Evolutionary conservation across 305 asterid species (phyloP).

Genomic region (Fraxinus baroniana): DNA sequence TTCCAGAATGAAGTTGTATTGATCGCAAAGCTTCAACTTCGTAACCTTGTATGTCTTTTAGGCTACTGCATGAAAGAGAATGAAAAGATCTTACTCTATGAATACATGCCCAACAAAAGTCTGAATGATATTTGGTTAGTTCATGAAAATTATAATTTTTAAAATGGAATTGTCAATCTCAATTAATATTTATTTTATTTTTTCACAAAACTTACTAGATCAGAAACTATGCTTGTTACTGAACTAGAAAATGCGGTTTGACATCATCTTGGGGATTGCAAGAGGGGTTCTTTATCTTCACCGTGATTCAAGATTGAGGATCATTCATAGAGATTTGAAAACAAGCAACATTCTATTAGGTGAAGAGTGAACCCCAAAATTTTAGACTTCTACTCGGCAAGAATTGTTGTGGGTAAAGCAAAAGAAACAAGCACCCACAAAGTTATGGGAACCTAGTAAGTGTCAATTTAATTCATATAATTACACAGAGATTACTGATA

Average conservation of each 20-base stretch:
- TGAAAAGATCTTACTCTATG: background rate
- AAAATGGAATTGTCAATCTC: background rate
- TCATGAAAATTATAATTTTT: constrained; percentile 32
- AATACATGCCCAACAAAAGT: background rate
- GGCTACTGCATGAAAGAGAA: too few relatives aligned
- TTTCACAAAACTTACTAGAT: background rate
- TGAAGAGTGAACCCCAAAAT: constrained; percentile 57
- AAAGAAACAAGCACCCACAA: background rate
- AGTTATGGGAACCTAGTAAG: background rate
- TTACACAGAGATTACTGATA: background rate
- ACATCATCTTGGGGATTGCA: constrained; percentile 64
- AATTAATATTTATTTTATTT: too few relatives aligned
- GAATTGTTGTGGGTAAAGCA: constrained; percentile 34
- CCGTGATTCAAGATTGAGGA: constrained; percentile 59
- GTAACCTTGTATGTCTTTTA: too few relatives aligned
- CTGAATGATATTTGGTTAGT: constrained; percentile 37
- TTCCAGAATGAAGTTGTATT: too few relatives aligned
- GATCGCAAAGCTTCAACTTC: too few relatives aligned
- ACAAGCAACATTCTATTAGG: constrained; percentile 66
- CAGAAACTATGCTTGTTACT: constrained; percentile 19
- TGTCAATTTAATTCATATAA: background rate
- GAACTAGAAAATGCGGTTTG: constrained; percentile 57
- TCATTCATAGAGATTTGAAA: constrained; percentile 73
- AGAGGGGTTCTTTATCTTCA: constrained; percentile 69
- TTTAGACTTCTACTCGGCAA: constrained; percentile 67